phyloP scores from a whole-genome alignment of 192 early-diverging fungal genomes.

The Spizellomyces sp. region DNA sequence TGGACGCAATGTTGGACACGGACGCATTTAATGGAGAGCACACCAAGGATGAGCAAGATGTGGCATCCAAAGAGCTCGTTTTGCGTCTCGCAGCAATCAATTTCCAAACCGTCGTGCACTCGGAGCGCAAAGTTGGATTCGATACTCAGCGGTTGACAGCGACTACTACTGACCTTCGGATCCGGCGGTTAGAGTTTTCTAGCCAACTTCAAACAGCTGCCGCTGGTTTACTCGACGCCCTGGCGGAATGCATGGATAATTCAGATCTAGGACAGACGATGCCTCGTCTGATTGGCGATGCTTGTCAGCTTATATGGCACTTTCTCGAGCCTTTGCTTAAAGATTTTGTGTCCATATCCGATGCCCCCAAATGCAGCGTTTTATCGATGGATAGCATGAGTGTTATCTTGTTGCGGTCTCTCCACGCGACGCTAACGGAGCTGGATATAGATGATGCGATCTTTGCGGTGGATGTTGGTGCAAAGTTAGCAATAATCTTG shows the following conservation, averaged over 20 bases:
- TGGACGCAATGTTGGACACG: slow-evolving; percentile 26
- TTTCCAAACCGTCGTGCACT: slow-evolving; percentile 40
- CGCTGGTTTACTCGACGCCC: slow-evolving; percentile 25
- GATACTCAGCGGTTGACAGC: background rate
- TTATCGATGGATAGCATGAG: slow-evolving; percentile 33
- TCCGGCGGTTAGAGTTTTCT: slow-evolving; percentile 31
- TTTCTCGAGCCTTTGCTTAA: slow-evolving; percentile 43
- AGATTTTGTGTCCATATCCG: background rate
- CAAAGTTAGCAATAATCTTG: slow-evolving; percentile 36
- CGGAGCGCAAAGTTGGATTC: slow-evolving; percentile 44
- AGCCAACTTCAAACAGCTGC: slow-evolving; percentile 15
- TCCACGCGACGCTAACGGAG: slow-evolving; percentile 34
- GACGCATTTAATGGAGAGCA: background rate
- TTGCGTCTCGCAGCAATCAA: slow-evolving; percentile 33
- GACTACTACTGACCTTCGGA: slow-evolving; percentile 15
- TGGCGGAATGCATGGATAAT: slow-evolving; percentile 40
- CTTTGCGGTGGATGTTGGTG: slow-evolving; percentile 21
- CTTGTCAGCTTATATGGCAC: slow-evolving; percentile 34
- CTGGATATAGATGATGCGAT: slow-evolving; percentile 31
- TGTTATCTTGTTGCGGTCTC: slow-evolving; percentile 19
- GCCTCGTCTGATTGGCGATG: slow-evolving; percentile 40
- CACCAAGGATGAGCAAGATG: background rate
- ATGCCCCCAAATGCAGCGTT: background rate
- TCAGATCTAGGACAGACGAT: slow-evolving; percentile 3
- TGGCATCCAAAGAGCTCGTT: slow-evolving; percentile 27